Conservation (phyloP, 148 eudicot genomes). For the Silene uniflora region DNA sequence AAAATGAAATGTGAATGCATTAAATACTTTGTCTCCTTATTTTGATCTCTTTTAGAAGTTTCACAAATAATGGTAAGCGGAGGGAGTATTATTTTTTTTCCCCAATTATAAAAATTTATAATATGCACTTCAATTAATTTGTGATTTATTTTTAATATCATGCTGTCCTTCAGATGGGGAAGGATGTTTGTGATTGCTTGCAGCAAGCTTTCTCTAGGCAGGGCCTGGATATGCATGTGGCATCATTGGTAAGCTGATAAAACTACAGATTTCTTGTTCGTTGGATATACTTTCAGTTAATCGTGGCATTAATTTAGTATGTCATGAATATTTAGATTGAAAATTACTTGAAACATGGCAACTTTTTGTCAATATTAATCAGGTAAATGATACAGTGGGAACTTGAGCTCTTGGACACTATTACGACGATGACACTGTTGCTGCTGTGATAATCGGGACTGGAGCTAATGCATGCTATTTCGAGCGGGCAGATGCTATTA, state of each 20-base stretch:
- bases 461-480: conserved; percentile 95
- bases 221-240: conserved; percentile 66
- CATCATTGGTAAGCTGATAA: conserved; percentile 59
- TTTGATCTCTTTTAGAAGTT: too few relatives aligned
- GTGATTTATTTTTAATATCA: not conserved
- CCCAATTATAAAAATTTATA: too few relatives aligned
- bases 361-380: conserved; percentile 17
- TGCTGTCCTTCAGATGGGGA: conserved; percentile 50
- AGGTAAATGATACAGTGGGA: conserved; percentile 91
- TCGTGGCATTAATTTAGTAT: not conserved
- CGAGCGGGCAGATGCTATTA: conserved; percentile 92
- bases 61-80: too few relatives aligned
- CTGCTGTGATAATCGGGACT: conserved; percentile 83
- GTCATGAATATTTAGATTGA: not conserved
- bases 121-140: too few relatives aligned
- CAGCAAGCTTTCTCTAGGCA: conserved; percentile 57
- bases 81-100: too few relatives aligned
- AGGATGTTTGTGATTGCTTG: conserved; percentile 64
- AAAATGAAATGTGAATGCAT: too few relatives aligned
- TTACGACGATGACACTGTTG: conserved; percentile 88
- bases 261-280: too few relatives aligned
- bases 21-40: too few relatives aligned
- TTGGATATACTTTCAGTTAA: too few relatives aligned
- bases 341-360: too few relatives aligned
- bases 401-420: conserved; percentile 90